A percentile compares a stretch with the other conserved stretches of the same genome.
Conservation (phyloP, 805 yeast genomes). For the Spathaspora hagerdaliae region DNA sequence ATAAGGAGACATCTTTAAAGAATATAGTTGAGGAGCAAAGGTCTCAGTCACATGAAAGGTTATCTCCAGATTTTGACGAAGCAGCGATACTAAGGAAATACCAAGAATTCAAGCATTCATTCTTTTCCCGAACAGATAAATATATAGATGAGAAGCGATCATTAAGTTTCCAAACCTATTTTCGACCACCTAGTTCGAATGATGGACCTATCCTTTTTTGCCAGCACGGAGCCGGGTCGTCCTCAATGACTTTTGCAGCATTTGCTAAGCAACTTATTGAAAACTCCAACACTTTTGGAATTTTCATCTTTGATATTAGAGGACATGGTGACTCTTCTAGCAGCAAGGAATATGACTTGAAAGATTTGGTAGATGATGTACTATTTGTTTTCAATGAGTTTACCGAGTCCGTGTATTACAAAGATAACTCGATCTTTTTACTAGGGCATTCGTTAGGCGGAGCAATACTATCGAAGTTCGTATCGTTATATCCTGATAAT, state of each 20-base stretch:
- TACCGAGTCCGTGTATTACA: conserved; percentile 7
- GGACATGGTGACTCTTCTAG: conserved; percentile 65
- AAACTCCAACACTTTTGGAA: conserved; percentile 41
- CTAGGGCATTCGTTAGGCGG: conserved; percentile 96
- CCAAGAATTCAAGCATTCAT: conserved; percentile 8
- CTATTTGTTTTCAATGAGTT: conserved; percentile 42
- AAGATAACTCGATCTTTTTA: conserved; percentile 42
- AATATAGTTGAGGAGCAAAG: neutral
- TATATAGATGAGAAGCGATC: conserved; percentile 10
- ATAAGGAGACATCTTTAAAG: neutral
- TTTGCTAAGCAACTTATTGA: conserved; percentile 28
- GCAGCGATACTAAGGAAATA: conserved; percentile 1
- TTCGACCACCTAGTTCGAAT: conserved; percentile 42
- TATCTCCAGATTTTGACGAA: neutral
- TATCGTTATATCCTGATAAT: conserved; percentile 41
- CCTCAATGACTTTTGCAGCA: conserved; percentile 70
- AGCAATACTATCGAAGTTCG: conserved; percentile 48
- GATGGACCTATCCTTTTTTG: conserved; percentile 60
- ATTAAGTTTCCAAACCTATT: conserved; percentile 45
- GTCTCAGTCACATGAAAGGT: too few relatives aligned
- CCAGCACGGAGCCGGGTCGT: conserved; percentile 96
- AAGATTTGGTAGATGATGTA: conserved; percentile 57
- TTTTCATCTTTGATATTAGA: conserved; percentile 72
- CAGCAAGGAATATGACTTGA: conserved; percentile 37
- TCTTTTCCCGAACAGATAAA: conserved; percentile 16